Evolutionary conservation across 164 flowering plant species (phyloP).

Genomic region (Stephania cephalantha): DNA sequence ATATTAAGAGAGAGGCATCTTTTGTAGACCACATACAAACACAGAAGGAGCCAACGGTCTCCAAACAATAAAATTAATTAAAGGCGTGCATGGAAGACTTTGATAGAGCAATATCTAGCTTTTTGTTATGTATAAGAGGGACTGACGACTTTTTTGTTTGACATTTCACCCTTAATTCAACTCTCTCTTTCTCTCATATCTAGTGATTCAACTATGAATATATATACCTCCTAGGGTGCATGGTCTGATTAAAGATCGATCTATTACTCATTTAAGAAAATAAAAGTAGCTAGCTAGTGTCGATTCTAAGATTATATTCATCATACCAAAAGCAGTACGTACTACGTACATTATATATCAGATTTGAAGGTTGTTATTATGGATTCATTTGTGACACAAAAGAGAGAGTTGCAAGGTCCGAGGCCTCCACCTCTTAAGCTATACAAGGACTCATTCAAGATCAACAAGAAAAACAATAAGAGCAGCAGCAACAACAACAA

Average conservation of each 20-base stretch:
- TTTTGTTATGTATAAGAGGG: neutral
- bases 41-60: neutral
- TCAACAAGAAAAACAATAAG: slow-evolving; percentile 16
- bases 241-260: no score
- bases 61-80: neutral
- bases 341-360: no score
- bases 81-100: neutral
- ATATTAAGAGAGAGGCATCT: neutral
- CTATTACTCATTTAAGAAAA: no score
- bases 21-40: neutral
- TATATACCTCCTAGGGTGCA: neutral
- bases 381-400: neutral
- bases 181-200: neutral
- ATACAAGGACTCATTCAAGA: slow-evolving; percentile 14
- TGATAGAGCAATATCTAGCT: neutral
- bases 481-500: neutral
- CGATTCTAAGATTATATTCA: no score
- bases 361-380: neutral
- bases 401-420: slow-evolving; percentile 27
- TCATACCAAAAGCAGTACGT: no score
- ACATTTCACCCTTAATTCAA: neutral
- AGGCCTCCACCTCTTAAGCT: slow-evolving; percentile 32
- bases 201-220: neutral
- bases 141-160: neutral
- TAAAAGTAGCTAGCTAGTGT: no score